A percentile compares a stretch with the other conserved stretches of the same genome.
Evolutionary conservation across 768 basidiomycete species (phyloP).

Genomic region (Pleurotus djamor): DNA sequence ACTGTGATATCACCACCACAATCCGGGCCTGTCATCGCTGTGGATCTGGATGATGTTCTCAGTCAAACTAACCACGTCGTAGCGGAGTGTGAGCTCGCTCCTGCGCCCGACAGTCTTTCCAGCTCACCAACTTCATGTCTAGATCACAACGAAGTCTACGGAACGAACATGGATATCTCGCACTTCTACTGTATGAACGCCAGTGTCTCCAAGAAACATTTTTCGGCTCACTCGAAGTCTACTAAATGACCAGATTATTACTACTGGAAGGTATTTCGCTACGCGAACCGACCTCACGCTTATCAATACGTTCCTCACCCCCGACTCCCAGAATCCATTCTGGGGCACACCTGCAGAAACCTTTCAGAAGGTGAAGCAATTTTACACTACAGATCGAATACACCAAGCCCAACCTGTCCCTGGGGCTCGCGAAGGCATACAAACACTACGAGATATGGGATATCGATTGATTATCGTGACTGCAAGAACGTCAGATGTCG

Average conservation of each 20-base stretch:
- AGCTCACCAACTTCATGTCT: background rate
- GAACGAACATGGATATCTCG: conserved; percentile 52
- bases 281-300: background rate
- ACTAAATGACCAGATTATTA: conserved; percentile 54
- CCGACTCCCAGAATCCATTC: conserved; percentile 38
- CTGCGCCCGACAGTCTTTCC: too few relatives aligned
- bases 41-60: conserved; percentile 71
- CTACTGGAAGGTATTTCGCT: conserved; percentile 64
- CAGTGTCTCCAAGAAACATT: background rate
- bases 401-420: conserved; percentile 48
- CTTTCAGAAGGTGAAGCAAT: conserved; percentile 53
- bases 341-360: conserved; percentile 66
- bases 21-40: conserved; percentile 45
- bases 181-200: conserved; percentile 56
- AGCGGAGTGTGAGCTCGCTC: too few relatives aligned
- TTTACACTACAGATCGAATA: conserved; percentile 53
- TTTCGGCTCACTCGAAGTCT: background rate
- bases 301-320: background rate
- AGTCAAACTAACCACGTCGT: conserved; percentile 58
- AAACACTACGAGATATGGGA: conserved; percentile 57
- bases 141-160: conserved; percentile 70
- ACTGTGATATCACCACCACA: conserved; percentile 17
- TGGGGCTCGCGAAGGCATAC: conserved; percentile 59
- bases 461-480: conserved; percentile 75
- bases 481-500: conserved; percentile 56